Percentiles rank a stretch among this genome's conserved stretches.
Evolutionary conservation across 1,139 yeast genomes (phyloP).

Genomic region (Lodderomyces metapsilosis): DNA sequence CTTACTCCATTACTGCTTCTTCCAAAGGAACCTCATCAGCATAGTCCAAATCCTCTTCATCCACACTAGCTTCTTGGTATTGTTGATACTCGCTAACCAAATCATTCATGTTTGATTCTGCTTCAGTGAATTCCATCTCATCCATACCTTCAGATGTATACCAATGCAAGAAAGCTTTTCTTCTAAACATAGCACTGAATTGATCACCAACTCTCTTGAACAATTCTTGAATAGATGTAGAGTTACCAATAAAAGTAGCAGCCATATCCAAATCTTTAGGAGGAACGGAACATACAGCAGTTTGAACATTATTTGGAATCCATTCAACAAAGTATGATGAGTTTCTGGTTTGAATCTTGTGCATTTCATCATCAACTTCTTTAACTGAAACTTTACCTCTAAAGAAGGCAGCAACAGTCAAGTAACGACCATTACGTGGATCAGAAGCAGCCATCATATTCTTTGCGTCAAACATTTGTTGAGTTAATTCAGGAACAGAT

Average conservation of each 20-base stretch:
- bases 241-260: constrained; percentile 89
- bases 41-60: constrained; percentile 66
- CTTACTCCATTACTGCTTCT: constrained; percentile 45
- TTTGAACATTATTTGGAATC: constrained; percentile 96
- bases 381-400: constrained; percentile 89
- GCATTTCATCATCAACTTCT: constrained; percentile 94
- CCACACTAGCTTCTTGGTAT: constrained; percentile 80
- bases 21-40: constrained; percentile 63
- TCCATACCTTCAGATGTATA: constrained; percentile 95
- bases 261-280: constrained; percentile 85
- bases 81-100: constrained; percentile 88
- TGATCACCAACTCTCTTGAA: constrained; percentile 89
- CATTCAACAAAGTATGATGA: constrained; percentile 86
- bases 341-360: constrained; percentile 77
- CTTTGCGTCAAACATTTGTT: constrained; percentile 87
- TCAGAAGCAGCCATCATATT: constrained; percentile 96
- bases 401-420: constrained; percentile 93
- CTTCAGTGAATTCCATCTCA: constrained; percentile 89
- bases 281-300: constrained; percentile 88
- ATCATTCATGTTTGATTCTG: constrained; percentile 80
- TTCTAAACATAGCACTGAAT: constrained; percentile 88
- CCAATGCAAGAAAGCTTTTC: constrained; percentile 96
- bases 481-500: constrained; percentile 87
- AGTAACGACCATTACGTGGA: constrained; percentile 86
- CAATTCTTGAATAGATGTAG: constrained; percentile 87